Evolutionary conservation across 768 basidiomycete genomes (phyloP), one percentile per base, ranked within the genome.

Genomic region (Psilocybe cyanescens): DNA sequence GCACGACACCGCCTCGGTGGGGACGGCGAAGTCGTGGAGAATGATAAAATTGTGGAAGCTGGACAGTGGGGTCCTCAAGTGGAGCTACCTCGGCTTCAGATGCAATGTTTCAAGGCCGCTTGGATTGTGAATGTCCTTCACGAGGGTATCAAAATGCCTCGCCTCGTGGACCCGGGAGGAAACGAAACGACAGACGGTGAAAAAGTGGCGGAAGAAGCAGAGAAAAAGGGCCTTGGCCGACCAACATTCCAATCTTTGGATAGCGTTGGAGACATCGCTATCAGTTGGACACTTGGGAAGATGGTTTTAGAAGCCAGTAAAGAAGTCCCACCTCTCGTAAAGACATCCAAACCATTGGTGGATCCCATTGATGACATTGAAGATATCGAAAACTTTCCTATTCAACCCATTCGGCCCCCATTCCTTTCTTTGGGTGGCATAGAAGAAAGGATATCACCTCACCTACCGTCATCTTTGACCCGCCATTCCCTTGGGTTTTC

Each of bases 41-140:
- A 81, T 57, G 90, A 89, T 17, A 72, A 85, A 61, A 73, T 90
- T 11, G 81, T 91, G n/a, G 82, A 81, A 29, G 81, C 83, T 3
- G 88, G 87, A 0, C 81, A 83, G 65, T 93, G 91, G 92, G 85
- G 84, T 24, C 79, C 86, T 41, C 77, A 85, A 57, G 89, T 97
- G 60, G 96, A 96, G 72, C 75, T 92, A 37, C 85, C 92, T 24
- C 85, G 97, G 49, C 76, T 99, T 61, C 87, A 97, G 76, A 92
- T 97, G 92, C 97, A 99, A 72, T 99, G 97, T 73, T 99, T 99
- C 88, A 99, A 99, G 75, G 95, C 97, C 1, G 96, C 97, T 2
- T 99, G 97, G 97, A 85, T 99, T 57, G 89, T 91, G 55, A 98
- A 99, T 74, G 91, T 99, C 39, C 75, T 99, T 2, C 97, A 99